Base-by-base conservation (phyloP, 345 rosid genomes). In the Psidium guajava region DNA sequence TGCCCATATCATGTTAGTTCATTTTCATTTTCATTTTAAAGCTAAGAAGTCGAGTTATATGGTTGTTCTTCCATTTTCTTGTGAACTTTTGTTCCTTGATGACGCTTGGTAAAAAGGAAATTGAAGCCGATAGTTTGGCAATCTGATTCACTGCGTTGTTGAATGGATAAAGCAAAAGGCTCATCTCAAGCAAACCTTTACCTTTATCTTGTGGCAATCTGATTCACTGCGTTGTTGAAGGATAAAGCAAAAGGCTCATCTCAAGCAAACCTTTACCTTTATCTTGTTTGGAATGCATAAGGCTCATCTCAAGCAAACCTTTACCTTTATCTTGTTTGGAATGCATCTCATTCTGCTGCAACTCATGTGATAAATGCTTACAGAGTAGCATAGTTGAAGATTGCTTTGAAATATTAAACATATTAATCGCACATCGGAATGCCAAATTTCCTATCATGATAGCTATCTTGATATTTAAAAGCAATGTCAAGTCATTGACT, bases 1-100 rank as follows among this genome's bases (percentile, higher is more conserved):
- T 97, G 98, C 92, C 99, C 98, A 87, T 95, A 95, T 87, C 99
- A 95, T 90, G 99, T 95, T 83, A 91, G 91, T 89, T 82, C 73
- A 51, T 54, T 51, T 54, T 57, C 25, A 20, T 24, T 69, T 20
- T 69, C 25, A 32, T 36, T 25, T 18, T 69, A 1, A 64, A 69
- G 25, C 4, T 36, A 69, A 8, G 13, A 69, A 69, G 80, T 69
- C 80, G 22, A 69, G 40, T 36, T 69, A 36, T 36, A 69, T 69
- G 47, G 80, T 1, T 69, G 25, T 36, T 36, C 47, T 69, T 69
- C 80, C 47, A 36, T 69, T 0, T 69, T 32, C 80, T 69, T 36
- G 47, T 69, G 5, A 36, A 69, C 10, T 69, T 36, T 18, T 36
- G 80, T 69, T 69, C 47, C 80, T 69, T 69, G 80, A 16, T 32